Base-by-base conservation (phyloP, 805 yeast genomes). In the Geotrichum ghanense region DNA sequence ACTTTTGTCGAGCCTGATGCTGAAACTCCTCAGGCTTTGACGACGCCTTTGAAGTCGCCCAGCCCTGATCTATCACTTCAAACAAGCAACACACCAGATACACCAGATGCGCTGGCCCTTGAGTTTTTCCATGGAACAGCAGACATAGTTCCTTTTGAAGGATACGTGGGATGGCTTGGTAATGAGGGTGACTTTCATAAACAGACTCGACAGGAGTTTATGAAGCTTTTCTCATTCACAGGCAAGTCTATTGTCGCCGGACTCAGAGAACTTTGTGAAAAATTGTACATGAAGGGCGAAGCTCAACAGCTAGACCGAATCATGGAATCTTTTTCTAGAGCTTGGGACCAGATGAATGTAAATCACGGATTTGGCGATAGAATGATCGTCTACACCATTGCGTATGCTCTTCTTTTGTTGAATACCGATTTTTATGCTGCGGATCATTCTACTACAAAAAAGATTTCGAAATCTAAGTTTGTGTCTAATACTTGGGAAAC, bases 231-330 rank as follows among this genome's bases (percentile, higher is more conserved):
- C 45, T 56, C 61, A 37, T 74, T 74, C 45, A 64, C 72, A 61
- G 70, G 72, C 43, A 55, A 67, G n/a, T 74, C 76, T 48, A 63
- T 86, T 42, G 64, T 84, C 39, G 61, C 63, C 2, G 69, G 87
- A 1, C 69, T 87, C 16, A 66, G 87, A 25, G 61, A 62, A 41
- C 65, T 86, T 25, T 85, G 94, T 53, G 71, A 73, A 34, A 75
- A 71, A 52, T 58, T 86, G n/a, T 82, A 81, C 62, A 71, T 87
- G 55, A 77, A 78, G 56, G 95, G 90, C 4, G 95, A 87, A 63
- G 78, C 92, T 2, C 89, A 83, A 55, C 83, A 81, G 56, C 78
- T 86, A 45, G 92, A 85, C 62, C 72, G 84, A 43, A 73, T 86
- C 24, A 65, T 87, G 47, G 80, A 82, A 41, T 71, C 79, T 2